Percentiles rank a stretch among this genome's conserved stretches.
These are phyloP conservation scores for Xylariaceae sp. DNA, from an alignment of 2,329 filamentous ascomycete genomes.

Conservation along the genomic window DNA sequence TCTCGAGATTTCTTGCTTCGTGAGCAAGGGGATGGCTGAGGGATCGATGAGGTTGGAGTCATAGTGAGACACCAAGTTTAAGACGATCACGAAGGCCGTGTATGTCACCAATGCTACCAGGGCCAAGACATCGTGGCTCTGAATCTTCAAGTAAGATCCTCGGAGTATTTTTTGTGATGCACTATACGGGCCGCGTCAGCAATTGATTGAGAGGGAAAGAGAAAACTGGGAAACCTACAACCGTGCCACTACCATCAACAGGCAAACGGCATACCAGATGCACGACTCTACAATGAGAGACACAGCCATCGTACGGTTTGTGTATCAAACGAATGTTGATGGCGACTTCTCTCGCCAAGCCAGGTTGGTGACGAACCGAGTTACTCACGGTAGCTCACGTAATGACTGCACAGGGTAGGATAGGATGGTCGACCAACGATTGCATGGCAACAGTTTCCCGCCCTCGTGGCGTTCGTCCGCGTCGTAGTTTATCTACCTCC, in stretches of 20 bases:
- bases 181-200: conserved; percentile 22
- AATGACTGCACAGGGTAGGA: not conserved
- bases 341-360: not conserved
- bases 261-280: conserved; percentile 38
- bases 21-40: conserved; percentile 35
- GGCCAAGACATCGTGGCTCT: conserved; percentile 54
- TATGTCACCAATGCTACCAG: conserved; percentile 46
- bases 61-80: conserved; percentile 52
- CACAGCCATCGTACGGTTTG: conserved; percentile 37
- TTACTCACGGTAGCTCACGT: not conserved
- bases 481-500: not conserved
- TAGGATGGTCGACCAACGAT: not conserved
- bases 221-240: conserved; percentile 33
- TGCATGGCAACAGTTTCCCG: not conserved
- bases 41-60: conserved; percentile 56
- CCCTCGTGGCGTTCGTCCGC: not conserved
- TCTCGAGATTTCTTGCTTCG: conserved; percentile 38
- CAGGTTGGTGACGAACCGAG: not conserved
- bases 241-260: conserved; percentile 36
- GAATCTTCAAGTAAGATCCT: conserved; percentile 45
- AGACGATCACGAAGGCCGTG: conserved; percentile 48
- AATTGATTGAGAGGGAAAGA: not conserved
- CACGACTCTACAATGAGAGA: conserved; percentile 11
- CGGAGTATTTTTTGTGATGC: conserved; percentile 37
- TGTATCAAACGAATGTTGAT: not conserved